Evolutionary conservation across 2,329 filamentous ascomycete species (phyloP), one percentile per base, ranked within the genome.

Genomic region (Trichoderma sp.): DNA sequence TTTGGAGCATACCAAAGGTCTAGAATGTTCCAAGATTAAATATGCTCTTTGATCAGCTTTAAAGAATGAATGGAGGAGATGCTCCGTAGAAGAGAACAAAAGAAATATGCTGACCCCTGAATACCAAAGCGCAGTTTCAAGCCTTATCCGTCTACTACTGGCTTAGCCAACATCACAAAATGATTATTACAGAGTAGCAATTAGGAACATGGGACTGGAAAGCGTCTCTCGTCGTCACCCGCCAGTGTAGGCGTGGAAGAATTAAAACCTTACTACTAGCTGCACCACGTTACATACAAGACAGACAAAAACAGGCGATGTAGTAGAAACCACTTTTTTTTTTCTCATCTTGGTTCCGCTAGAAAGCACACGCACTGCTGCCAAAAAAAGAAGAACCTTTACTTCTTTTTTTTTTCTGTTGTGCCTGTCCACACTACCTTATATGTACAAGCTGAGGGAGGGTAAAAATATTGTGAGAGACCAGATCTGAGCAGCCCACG

Each of bases 341-440:
- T 49, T 43, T 49, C 35, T 59, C 57, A 35, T 58, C 64, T 37
- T 58, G 35, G 57, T 47, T 55, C 63, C 33, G 21, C 24, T 43
- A 43, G 40, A 67, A 59, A 67, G 64, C 64, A 67, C 64, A 67
- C 55, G 64, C 64, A 52, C 55, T 67, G 64, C 64, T 59, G 37
- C 40, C 29, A 64, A 49, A 49, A 64, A 47, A 47, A 52, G n/a
- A n/a, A 59, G 63, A 67, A 67, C 64, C 37, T 67, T 67, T 58
- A 59, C 37, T 57, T 66, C 37, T 66, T 62, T 81, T 65, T 64
- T 55, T 40, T 80, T 40, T 60, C 74, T 78, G 77, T 77, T 77
- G 74, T 77, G 75, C 76, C 75, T 80, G 76, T 79, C 74, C 76
- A 78, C 76, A 80, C 77, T 81, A 79, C 75, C 76, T 78, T 49